phyloP scores from a whole-genome alignment of 2,329 filamentous ascomycete genomes.

The Chrysoporthe cubensis region DNA sequence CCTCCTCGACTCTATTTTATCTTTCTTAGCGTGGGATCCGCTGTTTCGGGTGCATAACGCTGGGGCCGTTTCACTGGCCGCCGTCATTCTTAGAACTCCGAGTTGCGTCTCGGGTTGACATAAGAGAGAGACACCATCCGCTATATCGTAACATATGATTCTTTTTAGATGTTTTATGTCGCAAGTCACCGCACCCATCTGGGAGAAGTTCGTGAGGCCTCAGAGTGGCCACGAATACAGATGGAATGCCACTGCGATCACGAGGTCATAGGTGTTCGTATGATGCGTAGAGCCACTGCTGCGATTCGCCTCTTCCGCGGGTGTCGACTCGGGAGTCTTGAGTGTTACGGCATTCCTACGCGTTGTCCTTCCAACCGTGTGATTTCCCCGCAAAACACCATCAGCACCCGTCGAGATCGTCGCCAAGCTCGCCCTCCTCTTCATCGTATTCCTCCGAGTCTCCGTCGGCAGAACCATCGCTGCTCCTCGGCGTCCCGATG shows the following conservation, averaged over 20 bases:
- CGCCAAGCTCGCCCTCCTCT: constrained; percentile 36
- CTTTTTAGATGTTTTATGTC: neutral
- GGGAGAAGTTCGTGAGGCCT: neutral
- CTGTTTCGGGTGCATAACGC: neutral
- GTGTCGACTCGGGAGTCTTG: neutral
- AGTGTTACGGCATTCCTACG: neutral
- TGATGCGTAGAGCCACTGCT: neutral
- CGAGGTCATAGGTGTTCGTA: neutral
- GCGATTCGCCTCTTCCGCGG: neutral
- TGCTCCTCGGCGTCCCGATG: constrained; percentile 28
- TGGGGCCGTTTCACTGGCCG: neutral
- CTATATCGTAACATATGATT: too few species aligned
- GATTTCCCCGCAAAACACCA: neutral
- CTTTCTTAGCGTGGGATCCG: neutral
- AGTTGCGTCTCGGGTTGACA: neutral
- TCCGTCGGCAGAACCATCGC: constrained; percentile 28
- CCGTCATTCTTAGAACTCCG: neutral
- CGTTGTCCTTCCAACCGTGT: neutral
- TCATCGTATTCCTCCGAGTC: constrained; percentile 39
- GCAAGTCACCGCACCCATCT: neutral
- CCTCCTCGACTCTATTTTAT: neutral
- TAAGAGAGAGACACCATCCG: neutral
- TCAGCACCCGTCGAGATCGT: constrained; percentile 32
- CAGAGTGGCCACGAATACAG: neutral
- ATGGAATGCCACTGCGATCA: neutral